phyloP scores from a whole-genome alignment of 2,329 filamentous ascomycete species.

The Fusarium sp. region DNA sequence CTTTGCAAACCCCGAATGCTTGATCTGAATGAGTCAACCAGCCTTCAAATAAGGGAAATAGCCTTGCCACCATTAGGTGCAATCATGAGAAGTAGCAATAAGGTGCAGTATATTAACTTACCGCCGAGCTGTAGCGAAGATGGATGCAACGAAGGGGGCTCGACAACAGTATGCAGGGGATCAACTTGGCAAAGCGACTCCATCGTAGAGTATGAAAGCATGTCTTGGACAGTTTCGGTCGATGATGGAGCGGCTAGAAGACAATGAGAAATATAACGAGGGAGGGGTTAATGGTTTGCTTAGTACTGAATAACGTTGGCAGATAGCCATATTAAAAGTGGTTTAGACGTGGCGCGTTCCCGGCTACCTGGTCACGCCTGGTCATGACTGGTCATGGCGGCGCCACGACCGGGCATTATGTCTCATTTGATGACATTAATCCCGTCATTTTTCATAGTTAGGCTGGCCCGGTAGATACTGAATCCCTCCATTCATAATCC shows the following conservation, averaged over 20 bases:
- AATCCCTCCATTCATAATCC: not conserved
- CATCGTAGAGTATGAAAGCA: not conserved
- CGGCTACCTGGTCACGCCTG: not conserved
- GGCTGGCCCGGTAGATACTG: not conserved
- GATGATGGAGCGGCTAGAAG: not conserved
- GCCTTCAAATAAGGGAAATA: not conserved
- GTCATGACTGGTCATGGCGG: too few relatives aligned
- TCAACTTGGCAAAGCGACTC: not conserved
- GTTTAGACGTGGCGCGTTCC: not conserved
- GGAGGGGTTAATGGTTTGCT: not conserved
- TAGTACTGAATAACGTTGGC: not conserved
- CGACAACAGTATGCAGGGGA: not conserved
- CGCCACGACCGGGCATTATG: not conserved
- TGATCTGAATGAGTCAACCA: conserved; percentile 1
- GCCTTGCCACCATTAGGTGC: not conserved
- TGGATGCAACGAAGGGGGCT: not conserved
- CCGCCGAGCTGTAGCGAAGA: not conserved
- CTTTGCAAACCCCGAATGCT: not conserved
- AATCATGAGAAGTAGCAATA: not conserved
- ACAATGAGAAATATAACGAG: not conserved
- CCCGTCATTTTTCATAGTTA: not conserved
- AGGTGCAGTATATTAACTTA: not conserved
- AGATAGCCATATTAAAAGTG: not conserved
- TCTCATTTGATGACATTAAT: conserved; percentile 1
- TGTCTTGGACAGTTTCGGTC: not conserved